Conservation (phyloP, 2,329 filamentous ascomycete genomes). For the Ophiocordyceps australis region DNA sequence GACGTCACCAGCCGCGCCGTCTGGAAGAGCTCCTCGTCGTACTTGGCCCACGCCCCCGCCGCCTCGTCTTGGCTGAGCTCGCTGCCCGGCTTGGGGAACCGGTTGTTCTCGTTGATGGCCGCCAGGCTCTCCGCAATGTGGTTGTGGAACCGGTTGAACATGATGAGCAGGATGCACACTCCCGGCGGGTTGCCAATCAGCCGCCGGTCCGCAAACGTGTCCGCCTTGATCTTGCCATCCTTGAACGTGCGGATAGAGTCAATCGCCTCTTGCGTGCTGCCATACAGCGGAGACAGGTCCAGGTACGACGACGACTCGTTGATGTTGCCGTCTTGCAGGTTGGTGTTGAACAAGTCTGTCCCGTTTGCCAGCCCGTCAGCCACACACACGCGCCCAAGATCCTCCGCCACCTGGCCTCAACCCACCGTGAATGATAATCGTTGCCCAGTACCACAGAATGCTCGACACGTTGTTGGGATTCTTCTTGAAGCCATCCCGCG, state of each 20-base stretch:
- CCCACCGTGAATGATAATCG: conserved; percentile 55
- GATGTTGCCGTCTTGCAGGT: conserved; percentile 36
- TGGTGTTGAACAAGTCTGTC: conserved; percentile 51
- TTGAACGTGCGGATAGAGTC: conserved; percentile 50
- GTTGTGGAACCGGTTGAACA: conserved; percentile 81
- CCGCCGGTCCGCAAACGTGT: conserved; percentile 53
- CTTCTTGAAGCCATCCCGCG: conserved; percentile 24
- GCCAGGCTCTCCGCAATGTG: conserved; percentile 64
- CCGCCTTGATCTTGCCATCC: conserved; percentile 54
- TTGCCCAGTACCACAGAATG: conserved; percentile 55
- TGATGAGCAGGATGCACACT: conserved; percentile 52
- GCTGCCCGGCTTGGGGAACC: conserved; percentile 49
- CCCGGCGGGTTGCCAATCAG: conserved; percentile 55
- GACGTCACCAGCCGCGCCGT: conserved; percentile 58
- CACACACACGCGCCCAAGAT: fast-evolving
- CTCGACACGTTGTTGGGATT: conserved; percentile 59
- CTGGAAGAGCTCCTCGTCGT: conserved; percentile 65
- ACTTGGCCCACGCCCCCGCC: conserved; percentile 41
- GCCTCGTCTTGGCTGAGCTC: conserved; percentile 28
- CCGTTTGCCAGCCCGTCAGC: not conserved
- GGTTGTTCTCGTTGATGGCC: conserved; percentile 67
- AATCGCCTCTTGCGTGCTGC: conserved; percentile 47
- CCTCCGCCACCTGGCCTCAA: too few relatives aligned
- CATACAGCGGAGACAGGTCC: conserved; percentile 54
- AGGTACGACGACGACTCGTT: conserved; percentile 56